Base-by-base conservation (phyloP, 2,329 filamentous ascomycete species). In the Chaetoscypha palmicola region DNA sequence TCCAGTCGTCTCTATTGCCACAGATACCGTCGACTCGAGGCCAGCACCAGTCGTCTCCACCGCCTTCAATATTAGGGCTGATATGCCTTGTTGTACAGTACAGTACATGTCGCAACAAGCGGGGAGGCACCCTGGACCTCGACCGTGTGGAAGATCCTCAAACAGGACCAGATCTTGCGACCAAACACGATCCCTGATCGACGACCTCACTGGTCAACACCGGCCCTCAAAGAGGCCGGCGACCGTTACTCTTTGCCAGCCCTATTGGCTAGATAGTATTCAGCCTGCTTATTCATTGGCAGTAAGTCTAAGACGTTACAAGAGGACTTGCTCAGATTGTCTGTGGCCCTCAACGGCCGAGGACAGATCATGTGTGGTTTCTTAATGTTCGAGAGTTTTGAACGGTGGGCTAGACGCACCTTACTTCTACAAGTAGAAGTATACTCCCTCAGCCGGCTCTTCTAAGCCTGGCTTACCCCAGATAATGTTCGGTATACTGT, bases 141-240 rank as follows among this genome's bases (percentile, higher is more conserved):
- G 53, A 38, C 31, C 40, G 38, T 44, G 48, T 52, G 50, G 52
- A 48, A 55, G 58, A 60, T 60, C 57, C 56, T 60, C 56, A 58
- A 60, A 59, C 56, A 52, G 50, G 47, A 47, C 51, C 43, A 48
- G 51, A 58, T 57, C 54, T 58, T 53, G 47, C 49, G 41, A 54
- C 55, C 51, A 57, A 56, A 57, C 51, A 46, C 43, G 30, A 56
- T 54, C 52, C 57, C 49, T 38, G 54, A 42, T 33, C 16, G 38
- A n/a, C 33, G 24, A 41, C 32, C 24, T 51, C 19, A 43, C 44
- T 50, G 51, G 49, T 33, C 19, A 33, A 36, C 23, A 45, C 38
- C 38, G 45, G 38, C 23, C 46, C 36, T 26, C 21, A 21, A 19
- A 35, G 5, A 19, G 16, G 32, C 26, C 38, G 28, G 17, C 24